These are phyloP conservation scores for Paralagenidium karlingii DNA, from an alignment of 352 stramenopile genomes.

Conservation along the genomic window DNA sequence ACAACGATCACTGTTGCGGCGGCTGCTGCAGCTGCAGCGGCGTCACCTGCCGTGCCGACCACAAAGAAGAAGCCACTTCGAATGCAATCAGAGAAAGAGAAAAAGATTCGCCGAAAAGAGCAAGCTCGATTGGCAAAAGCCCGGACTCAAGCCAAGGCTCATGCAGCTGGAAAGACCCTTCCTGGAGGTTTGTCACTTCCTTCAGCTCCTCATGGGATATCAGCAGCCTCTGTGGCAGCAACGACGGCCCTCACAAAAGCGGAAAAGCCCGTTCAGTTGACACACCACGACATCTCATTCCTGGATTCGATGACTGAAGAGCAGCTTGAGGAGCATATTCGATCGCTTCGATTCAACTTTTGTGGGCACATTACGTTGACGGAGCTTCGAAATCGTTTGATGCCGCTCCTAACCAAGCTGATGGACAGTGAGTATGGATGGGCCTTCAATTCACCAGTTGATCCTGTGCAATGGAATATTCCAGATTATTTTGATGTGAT, in stretches of 20 bases:
- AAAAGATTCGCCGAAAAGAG: slow-evolving; percentile 72
- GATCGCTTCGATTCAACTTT: slow-evolving; percentile 83
- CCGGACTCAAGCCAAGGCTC: slow-evolving; percentile 56
- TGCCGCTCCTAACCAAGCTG: slow-evolving; percentile 73
- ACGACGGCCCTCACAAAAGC: not conserved
- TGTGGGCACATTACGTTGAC: slow-evolving; percentile 72
- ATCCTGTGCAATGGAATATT: slow-evolving; percentile 90
- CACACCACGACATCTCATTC: slow-evolving; percentile 79
- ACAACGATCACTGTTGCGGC: not conserved
- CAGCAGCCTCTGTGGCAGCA: not conserved
- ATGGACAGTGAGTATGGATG: slow-evolving; percentile 84
- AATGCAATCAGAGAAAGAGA: slow-evolving; percentile 78
- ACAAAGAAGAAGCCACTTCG: slow-evolving; percentile 70
- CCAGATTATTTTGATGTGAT: slow-evolving; percentile 89
- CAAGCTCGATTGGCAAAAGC: slow-evolving; percentile 70
- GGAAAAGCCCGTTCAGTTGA: not conserved
- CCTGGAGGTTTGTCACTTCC: not conserved
- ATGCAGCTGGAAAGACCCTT: slow-evolving; percentile 7
- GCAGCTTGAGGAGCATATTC: slow-evolving; percentile 81
- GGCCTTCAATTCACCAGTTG: slow-evolving; percentile 92
- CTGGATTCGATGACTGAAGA: slow-evolving; percentile 78
- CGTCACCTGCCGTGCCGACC: not conserved
- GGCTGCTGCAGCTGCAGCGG: not conserved
- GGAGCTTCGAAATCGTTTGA: slow-evolving; percentile 70
- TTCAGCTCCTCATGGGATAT: not conserved